Evolutionary conservation across 495 filamentous ascomycete genomes (phyloP).

Genomic region (Penicillium steckii): DNA sequence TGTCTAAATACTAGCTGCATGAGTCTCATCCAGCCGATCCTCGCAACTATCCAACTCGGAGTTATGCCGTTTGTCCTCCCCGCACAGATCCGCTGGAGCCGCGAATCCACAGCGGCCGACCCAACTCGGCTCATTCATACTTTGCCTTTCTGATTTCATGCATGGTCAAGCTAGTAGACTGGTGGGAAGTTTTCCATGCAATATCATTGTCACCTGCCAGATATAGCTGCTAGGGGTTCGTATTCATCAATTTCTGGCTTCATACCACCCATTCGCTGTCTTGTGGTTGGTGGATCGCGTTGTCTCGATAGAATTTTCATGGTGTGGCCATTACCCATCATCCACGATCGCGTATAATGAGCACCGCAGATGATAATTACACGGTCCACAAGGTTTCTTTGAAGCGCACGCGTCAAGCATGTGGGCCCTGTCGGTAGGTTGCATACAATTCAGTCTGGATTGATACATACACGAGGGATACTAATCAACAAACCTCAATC

Average conservation of each 20-base stretch:
- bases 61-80: not conserved
- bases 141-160: not conserved
- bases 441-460: not conserved
- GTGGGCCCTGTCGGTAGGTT: slow-evolving; percentile 37
- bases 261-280: not conserved
- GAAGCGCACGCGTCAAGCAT: slow-evolving; percentile 40
- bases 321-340: not conserved
- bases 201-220: not conserved
- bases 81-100: not conserved
- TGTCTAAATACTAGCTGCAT: not conserved
- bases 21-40: not conserved
- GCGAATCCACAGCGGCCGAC: not conserved
- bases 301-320: not conserved
- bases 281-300: not conserved
- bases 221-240: not conserved
- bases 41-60: not conserved
- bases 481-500: slow-evolving; percentile 1
- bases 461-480: not conserved
- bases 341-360: slow-evolving; percentile 14
- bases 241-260: not conserved
- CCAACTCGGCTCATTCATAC: not conserved
- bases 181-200: not conserved
- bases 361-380: slow-evolving; percentile 24
- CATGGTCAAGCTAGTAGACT: not conserved
- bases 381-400: slow-evolving; percentile 30